These are phyloP conservation scores for Phytopythium boreale DNA, from an alignment of 352 stramenopile species.

Conservation along the genomic window DNA sequence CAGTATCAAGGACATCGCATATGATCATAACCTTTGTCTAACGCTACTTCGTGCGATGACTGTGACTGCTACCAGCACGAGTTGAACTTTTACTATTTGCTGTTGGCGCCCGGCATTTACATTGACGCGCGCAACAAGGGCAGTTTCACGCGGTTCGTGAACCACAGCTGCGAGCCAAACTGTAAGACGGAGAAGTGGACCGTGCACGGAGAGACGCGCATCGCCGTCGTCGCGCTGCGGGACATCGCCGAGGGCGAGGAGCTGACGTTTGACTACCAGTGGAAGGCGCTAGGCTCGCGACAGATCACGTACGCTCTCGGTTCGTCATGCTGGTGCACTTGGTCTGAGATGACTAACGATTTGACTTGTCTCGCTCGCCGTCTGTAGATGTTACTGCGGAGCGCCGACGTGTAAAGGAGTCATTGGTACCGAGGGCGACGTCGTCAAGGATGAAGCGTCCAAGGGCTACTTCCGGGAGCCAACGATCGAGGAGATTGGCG, in stretches of 20 bases:
- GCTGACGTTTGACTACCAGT: conserved; percentile 97
- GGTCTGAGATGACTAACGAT: background rate
- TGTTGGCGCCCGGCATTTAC: conserved; percentile 79
- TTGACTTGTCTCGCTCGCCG: background rate
- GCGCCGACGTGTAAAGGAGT: conserved; percentile 69
- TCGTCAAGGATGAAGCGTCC: conserved; percentile 27
- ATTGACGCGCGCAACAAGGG: conserved; percentile 89
- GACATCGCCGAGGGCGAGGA: conserved; percentile 89
- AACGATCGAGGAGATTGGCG: conserved; percentile 41
- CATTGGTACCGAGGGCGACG: conserved; percentile 57
- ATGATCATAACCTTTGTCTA: background rate
- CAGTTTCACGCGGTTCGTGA: conserved; percentile 95
- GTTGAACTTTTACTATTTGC: conserved; percentile 87
- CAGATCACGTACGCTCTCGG: conserved; percentile 55
- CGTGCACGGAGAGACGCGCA: conserved; percentile 89
- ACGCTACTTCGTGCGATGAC: background rate
- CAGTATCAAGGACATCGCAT: no score
- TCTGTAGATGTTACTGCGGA: conserved; percentile 54
- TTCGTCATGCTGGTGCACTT: background rate
- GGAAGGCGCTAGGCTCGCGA: conserved; percentile 79
- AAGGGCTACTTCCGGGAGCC: conserved; percentile 72
- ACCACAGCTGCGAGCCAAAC: conserved; percentile 95
- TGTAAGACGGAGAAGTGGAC: conserved; percentile 96
- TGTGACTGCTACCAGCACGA: conserved; percentile 39
- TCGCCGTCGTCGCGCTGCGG: conserved; percentile 92